These are phyloP conservation scores for Leccinum variicolor DNA, from an alignment of 768 basidiomycete genomes.

Conservation along the genomic window DNA sequence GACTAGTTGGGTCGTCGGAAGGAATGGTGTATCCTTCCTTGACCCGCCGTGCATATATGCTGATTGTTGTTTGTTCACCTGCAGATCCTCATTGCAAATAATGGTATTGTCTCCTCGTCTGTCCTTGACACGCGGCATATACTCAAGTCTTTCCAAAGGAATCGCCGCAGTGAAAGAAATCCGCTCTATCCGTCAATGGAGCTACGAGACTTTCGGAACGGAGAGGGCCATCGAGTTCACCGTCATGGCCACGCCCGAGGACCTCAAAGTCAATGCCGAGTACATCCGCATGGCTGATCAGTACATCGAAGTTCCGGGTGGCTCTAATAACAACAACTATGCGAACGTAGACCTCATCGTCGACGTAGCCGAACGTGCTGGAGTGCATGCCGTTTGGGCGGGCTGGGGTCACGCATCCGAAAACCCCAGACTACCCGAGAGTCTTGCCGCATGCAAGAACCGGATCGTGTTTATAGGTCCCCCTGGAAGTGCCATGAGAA, in stretches of 20 bases:
- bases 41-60: not conserved
- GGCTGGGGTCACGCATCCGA: slow-evolving; percentile 99
- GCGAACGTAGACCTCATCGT: slow-evolving; percentile 99
- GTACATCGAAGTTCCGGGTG: slow-evolving; percentile 98
- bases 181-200: slow-evolving; percentile 98
- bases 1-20: slow-evolving; percentile 1
- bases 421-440: slow-evolving; percentile 95
- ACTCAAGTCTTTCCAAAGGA: slow-evolving; percentile 46
- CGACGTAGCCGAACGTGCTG: slow-evolving; percentile 94
- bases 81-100: slow-evolving; percentile 97
- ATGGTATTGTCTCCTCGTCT: slow-evolving; percentile 51
- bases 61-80: slow-evolving; percentile 3
- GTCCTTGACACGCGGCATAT: slow-evolving; percentile 11
- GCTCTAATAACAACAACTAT: slow-evolving; percentile 99
- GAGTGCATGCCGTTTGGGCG: slow-evolving; percentile 99
- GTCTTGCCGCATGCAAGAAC: slow-evolving; percentile 84
- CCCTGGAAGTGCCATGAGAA: slow-evolving; percentile 98
- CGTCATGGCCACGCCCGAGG: slow-evolving; percentile 99
- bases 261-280: slow-evolving; percentile 97
- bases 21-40: not conserved
- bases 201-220: slow-evolving; percentile 96
- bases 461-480: slow-evolving; percentile 99
- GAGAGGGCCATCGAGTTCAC: slow-evolving; percentile 98
- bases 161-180: slow-evolving; percentile 99
- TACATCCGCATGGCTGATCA: slow-evolving; percentile 99